Evolutionary conservation across 2,329 filamentous ascomycete species (phyloP), one percentile per base, ranked within the genome.

Genomic region (Trichoderma koningii): DNA sequence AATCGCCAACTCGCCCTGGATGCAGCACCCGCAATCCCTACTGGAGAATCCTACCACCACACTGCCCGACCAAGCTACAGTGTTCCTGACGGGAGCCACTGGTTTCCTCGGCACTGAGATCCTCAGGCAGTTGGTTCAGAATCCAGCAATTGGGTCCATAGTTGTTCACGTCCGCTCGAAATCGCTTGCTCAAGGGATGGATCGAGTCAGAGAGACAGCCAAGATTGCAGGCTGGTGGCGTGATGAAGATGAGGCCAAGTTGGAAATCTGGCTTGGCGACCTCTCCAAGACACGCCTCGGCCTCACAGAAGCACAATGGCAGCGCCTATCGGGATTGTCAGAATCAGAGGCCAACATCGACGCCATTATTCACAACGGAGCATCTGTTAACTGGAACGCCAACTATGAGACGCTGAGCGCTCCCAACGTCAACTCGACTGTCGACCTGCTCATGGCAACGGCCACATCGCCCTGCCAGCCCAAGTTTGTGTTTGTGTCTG

Each of bases 311-410:
- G 15, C 15, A 3, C 64, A 66, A 7, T 66, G 57, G 59, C 15
- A 28, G 19, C 51, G 59, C 6, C 47, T 66, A 2, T 50, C 42
- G 2, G 55, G 55, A 5, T 5, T 48, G n/a, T 62, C 63, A 2
- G 30, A 17, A 14, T 50, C 52, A 30, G 38, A 65, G 0, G 2
- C 14, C 17, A 48, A 53, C 15, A 53, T 65, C 1, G 90, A 96
- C 72, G 83, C 87, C 2, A 81, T 92, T 7, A 84, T 92, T 41
- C 89, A 97, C 80, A 97, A 97, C 73, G 93, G 92, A 51, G 91
- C 92, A 14, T 80, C 83, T 42, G 87, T 91, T 7, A 89, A 96
- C 73, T 96, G 92, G 92, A 87, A 96, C 41, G 83, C 87, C 70
- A 87, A 85, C 7, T 97, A 96, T 76, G 83, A 87, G 10, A 85